Base-by-base conservation (phyloP, 768 basidiomycete genomes). In the Boletus reticulatus region DNA sequence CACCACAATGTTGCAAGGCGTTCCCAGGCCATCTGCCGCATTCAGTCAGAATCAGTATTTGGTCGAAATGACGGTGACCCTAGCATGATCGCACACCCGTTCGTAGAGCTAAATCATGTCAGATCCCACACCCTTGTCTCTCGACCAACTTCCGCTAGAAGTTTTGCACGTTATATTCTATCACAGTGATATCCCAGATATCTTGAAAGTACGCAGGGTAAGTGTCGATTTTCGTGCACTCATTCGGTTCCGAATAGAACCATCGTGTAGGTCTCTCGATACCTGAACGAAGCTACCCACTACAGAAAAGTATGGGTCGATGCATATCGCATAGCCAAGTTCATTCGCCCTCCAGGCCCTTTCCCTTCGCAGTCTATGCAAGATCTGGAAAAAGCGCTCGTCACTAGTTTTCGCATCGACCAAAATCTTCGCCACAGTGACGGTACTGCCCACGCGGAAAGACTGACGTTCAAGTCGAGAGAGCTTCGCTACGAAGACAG, bases 281-380 rank as follows among this genome's bases (percentile, higher is more conserved):
- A 49, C 43, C 38, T 65, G n/a, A 52, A 58, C 3, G 43, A 7
- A 4, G 22, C 48, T 1, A 65, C 49, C 48, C 43, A 43, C 27
- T 24, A 5, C 27, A 62, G 54, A 48, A 39, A 48, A 7, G n/a
- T 67, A n/a, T 67, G 65, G 66, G 53, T 49, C 11, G 22, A 55
- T 6, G 50, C 50, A 17, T 65, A 65, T 55, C 53, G 57, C 42
- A 46, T 20, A 0, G 49, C 56, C 41, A 14, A 48, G 4, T 54
- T 65, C 14, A 19, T 65, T 51, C 48, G 48, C 24, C 63, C 56
- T 20, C 61, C 66, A 0, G 66, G 66, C 0, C 66, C 63, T 13
- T 58, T 60, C 12, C 50, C 22, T 27, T 58, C 48, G 1, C 66
- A 68, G 17, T 53, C 56, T 5, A 45, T 53, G 6, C 29, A 13